phyloP scores from a whole-genome alignment of 2,329 filamentous ascomycete species.

The Elsinoe batatas region DNA sequence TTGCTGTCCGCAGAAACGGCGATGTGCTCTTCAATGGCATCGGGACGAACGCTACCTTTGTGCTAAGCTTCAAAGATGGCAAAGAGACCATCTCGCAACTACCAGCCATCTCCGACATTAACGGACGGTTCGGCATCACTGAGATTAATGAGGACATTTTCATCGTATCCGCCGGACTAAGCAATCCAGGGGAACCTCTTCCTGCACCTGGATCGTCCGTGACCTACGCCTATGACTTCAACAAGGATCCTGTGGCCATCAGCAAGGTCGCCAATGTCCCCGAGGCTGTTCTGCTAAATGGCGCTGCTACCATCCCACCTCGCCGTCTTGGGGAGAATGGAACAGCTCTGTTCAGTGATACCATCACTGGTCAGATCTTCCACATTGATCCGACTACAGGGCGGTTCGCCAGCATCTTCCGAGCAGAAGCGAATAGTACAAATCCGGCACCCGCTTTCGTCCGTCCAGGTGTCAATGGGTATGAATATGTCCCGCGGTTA shows the following conservation, averaged over 20 bases:
- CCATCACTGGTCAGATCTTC: conserved; percentile 5
- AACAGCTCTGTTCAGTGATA: conserved; percentile 1
- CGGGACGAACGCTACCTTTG: background rate
- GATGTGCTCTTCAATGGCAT: background rate
- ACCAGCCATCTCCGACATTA: background rate
- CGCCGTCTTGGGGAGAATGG: background rate
- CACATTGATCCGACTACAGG: conserved; percentile 6
- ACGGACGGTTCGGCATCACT: background rate
- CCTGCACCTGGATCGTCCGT: background rate
- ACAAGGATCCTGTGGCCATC: background rate
- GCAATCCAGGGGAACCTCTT: background rate
- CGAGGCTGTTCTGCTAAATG: background rate
- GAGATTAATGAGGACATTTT: background rate
- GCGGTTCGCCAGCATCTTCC: conserved; percentile 1
- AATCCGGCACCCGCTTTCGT: background rate
- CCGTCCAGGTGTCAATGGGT: conserved; percentile 6
- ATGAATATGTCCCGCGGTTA: background rate
- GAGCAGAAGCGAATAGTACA: background rate
- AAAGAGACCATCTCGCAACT: background rate
- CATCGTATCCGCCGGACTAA: background rate
- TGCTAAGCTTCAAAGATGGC: background rate
- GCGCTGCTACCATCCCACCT: background rate
- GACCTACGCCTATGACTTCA: conserved; percentile 5
- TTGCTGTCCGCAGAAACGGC: background rate
- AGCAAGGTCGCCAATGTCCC: background rate